Base-by-base conservation (phyloP, 805 yeast genomes). In the Suhomyces tanzawaensis region DNA sequence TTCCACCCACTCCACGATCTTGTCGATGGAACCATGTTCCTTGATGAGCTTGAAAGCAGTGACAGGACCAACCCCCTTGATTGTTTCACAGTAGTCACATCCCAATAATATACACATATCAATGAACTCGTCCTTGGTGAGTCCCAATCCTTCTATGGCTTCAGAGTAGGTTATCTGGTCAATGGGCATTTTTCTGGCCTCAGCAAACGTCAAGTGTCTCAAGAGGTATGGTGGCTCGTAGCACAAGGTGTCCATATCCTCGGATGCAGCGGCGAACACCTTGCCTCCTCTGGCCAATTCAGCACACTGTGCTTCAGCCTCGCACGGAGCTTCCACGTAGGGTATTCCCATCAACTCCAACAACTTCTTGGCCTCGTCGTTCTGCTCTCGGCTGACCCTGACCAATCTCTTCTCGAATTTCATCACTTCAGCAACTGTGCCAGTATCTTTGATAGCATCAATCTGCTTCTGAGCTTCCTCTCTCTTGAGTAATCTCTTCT, bases 231-330 rank as follows among this genome's bases (percentile, higher is more conserved):
- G 93, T 2, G 98, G 86, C 40, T 79, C 82, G 57, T 91, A 93
- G 55, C 98, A 93, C 39, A 93, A 61, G 1, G 99, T 93, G 64
- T 93, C 99, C 99, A 93, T 93, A 77, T 93, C 99, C 60, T 93
- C 99, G 4, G 95, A 85, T 1, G 97, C 99, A 3, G 98, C 96
- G 7, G 95, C 99, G 57, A 82, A 93, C 0, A 91, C 98, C 55
- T 88, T 89, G 2, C 96, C 97, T 9, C 79, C 77, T 41, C 80
- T 77, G 3, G 97, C 97, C 33, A 93, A 65, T 46, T 81, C 93
- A 0, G 99, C 98, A 69, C 99, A 93, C 54, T 93, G 98, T 0
- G 99, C 96, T 60, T 93, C 99, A 2, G 99, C 99, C 62, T 93
- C 99, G 58, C 96, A 83, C 1, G 99, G 99, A 0, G 99, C 98